Base-by-base conservation (phyloP, 2,329 filamentous ascomycete species). In the Colletotrichum echinochloae region DNA sequence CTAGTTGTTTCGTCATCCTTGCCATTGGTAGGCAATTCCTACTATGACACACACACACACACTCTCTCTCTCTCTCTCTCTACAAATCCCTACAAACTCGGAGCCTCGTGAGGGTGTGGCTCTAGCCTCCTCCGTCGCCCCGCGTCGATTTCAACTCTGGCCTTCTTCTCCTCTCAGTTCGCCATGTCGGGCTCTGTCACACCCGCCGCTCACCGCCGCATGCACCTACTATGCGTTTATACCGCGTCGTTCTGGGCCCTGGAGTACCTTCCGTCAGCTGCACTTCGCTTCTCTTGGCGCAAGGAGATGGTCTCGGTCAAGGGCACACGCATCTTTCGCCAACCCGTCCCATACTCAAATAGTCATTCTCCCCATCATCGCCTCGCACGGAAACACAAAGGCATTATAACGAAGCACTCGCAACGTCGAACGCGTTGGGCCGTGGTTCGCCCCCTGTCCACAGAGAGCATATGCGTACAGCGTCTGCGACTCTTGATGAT, bases 151-250 rank as follows among this genome's bases (percentile, higher is more conserved):
- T 28, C 39, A 46, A 33, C 37, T 59, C 37, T 26, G 26, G 48
- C 26, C 23, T 11, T 35, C 18, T n/a, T 33, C 26, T 44, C 41
- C 18, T 8, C 18, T 18, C 41, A 46, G 1, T 20, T 60, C 28
- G 41, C 26, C 55, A 49, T 39, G 39, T 66, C 55, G 49, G 39
- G 28, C 57, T 41, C 33, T 60, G 66, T 66, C 33, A 57, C 63
- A 66, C 63, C 63, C 62, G 37, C 39, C 49, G 35, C 37, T 35
- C 28, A 41, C 63, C 63, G 56, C 63, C 41, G 55, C 33, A 49
- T 56, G 61, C 46, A 46, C 30, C 26, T 64, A 12, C 20, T 23
- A n/a, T n/a, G 5, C n/a, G 3, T 16, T 7, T n/a, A 37, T 35
- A 59, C 65, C 41, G 37, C 30, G n/a, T 26, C 37, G n/a, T 26